Evolutionary conservation across 1,139 yeast genomes (phyloP), one percentile per base, ranked within the genome.

Genomic region (Yamadazyma buinensis): DNA sequence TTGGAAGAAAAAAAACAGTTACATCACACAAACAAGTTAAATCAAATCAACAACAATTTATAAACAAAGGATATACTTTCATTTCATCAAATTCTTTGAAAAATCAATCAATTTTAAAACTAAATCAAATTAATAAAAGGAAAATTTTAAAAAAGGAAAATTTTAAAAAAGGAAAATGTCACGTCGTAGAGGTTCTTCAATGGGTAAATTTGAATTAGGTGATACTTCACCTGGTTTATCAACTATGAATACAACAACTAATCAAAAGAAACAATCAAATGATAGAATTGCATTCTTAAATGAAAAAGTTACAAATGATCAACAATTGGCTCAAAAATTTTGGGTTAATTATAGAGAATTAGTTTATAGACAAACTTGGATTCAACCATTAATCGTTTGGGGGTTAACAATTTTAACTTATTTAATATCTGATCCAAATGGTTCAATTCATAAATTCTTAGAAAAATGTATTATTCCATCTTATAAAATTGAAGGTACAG

Each of bases 321-420:
- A 49, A 4, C 79, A 71, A n/a, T 57, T 75, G 15, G 47, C 67
- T 30, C 55, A 57, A 17, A 80, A 80, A 49, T 55, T 80, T 30
- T 64, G 75, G 64, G 54, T 77, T 13, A 73, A 77, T 0, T 75
- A 73, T 44, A 69, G 73, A 27, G 92, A 85, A 48, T 61, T 84
- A 46, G 57, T 75, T 37, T 78, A 75, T 52, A 71, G 87, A 42
- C 84, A 85, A 52, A 77, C 95, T 9, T 90, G 97, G 97, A 55
- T 86, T 28, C 63, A 75, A 13, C 95, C 96, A 1, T 56, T 81
- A 33, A 26, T 82, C 4, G 57, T 77, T 8, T 50, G 81, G 41
- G 27, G 56, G 0, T 34, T 55, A 1, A 56, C 73, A 3, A 61
- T 64, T 35, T 43, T 52, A 2, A 57, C 70, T 0, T 80, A 66